Conservation (phyloP, 306 rosid genomes). For the Ziziphus jujuba region DNA sequence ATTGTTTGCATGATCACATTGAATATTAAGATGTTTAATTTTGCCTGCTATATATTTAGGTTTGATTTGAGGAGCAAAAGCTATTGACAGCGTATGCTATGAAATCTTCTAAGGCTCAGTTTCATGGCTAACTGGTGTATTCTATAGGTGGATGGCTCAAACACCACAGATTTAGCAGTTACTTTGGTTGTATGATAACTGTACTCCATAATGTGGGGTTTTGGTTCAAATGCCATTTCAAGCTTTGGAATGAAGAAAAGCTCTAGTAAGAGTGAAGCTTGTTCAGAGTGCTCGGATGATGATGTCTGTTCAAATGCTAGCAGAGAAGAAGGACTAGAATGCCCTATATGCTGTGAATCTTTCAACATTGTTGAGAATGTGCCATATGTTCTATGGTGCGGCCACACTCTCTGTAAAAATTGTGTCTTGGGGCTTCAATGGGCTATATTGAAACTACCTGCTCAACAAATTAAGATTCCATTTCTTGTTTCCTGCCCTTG, state of each 20-base stretch:
- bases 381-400: constrained; percentile 95
- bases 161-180: constrained; percentile 17
- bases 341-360: constrained; percentile 92
- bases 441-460: constrained; percentile 65
- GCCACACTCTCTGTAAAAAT: constrained; percentile 86
- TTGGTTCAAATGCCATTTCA: constrained; percentile 66
- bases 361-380: constrained; percentile 94
- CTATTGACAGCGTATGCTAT: constrained; percentile 10
- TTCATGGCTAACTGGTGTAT: constrained; percentile 19
- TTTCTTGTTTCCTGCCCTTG: constrained; percentile 81
- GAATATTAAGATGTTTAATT: not conserved
- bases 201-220: constrained; percentile 59
- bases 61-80: constrained; percentile 24
- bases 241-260: constrained; percentile 64
- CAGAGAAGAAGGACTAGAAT: constrained; percentile 81
- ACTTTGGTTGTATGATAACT: constrained; percentile 14
- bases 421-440: constrained; percentile 91
- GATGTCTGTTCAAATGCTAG: constrained; percentile 75
- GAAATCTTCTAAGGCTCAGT: constrained; percentile 3
- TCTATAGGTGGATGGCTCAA: constrained; percentile 21
- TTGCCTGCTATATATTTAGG: not conserved
- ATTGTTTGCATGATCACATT: not conserved
- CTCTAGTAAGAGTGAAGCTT: constrained; percentile 42
- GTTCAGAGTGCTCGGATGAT: constrained; percentile 76
- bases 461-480: constrained; percentile 68